Percentiles rank a stretch among this genome's conserved stretches.
Conservation (phyloP, 495 filamentous ascomycete species). For the Trichocladium antarcticum region DNA sequence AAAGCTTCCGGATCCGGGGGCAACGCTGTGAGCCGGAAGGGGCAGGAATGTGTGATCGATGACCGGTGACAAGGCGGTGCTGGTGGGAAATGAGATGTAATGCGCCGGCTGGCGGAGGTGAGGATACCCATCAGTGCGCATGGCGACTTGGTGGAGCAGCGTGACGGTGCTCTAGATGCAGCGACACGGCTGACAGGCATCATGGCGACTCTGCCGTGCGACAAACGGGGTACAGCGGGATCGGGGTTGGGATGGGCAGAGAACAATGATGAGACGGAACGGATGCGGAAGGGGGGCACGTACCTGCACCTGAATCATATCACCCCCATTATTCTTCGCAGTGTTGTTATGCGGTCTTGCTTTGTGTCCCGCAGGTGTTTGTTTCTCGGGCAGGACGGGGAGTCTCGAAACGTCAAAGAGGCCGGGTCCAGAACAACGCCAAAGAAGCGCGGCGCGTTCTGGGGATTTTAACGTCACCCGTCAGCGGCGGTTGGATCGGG, state of each 20-base stretch:
- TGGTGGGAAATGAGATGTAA: constrained; percentile 22
- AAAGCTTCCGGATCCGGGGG: constrained; percentile 14
- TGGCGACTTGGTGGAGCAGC: constrained; percentile 12
- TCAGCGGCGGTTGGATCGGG: not conserved
- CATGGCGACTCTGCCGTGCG: constrained; percentile 11
- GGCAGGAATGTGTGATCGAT: constrained; percentile 18
- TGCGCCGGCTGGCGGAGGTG: constrained; percentile 12
- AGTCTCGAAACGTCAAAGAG: not conserved
- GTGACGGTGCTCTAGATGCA: constrained; percentile 17
- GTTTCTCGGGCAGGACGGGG: not conserved
- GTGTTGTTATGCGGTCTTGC: constrained; percentile 5
- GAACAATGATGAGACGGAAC: constrained; percentile 1
- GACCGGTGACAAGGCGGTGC: constrained; percentile 15
- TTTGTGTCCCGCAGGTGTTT: not conserved
- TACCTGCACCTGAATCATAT: constrained; percentile 27
- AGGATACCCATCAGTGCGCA: constrained; percentile 15
- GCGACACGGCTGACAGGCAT: constrained; percentile 27
- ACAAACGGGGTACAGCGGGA: not conserved
- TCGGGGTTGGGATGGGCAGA: not conserved
- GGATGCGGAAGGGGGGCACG: constrained; percentile 18
- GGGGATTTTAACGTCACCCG: not conserved
- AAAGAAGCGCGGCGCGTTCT: not conserved
- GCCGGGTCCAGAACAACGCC: not conserved
- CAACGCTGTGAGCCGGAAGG: constrained; percentile 15
- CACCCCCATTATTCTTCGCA: constrained; percentile 16